Percentiles rank a stretch among this genome's conserved stretches.
phyloP scores from a whole-genome alignment of 352 stramenopile genomes.

The Plasmopara halstedii region DNA sequence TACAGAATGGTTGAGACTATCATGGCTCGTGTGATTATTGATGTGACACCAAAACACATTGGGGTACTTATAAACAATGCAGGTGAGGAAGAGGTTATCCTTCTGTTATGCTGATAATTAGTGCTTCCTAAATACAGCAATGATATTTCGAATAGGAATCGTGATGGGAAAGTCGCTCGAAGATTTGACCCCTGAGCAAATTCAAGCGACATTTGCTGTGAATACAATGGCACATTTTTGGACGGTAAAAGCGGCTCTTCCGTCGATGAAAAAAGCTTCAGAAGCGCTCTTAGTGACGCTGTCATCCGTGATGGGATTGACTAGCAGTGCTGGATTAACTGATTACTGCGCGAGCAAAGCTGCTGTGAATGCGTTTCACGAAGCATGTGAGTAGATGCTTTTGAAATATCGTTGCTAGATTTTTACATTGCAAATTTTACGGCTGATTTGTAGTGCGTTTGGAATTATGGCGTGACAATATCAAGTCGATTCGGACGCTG shows the following conservation, averaged over 20 bases:
- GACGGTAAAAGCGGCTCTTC: slow-evolving; percentile 51
- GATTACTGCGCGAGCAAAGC: slow-evolving; percentile 82
- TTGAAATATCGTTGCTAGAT: background rate
- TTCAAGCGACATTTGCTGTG: slow-evolving; percentile 48
- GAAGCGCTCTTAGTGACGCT: slow-evolving; percentile 58
- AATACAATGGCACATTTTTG: slow-evolving; percentile 74
- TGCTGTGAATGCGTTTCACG: slow-evolving; percentile 64
- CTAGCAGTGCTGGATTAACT: slow-evolving; percentile 42
- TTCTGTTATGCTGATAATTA: background rate
- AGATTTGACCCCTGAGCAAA: slow-evolving; percentile 32
- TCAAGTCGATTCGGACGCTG: slow-evolving; percentile 54
- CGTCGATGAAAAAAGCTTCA: slow-evolving; percentile 44
- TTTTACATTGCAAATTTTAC: background rate
- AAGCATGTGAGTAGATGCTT: slow-evolving; percentile 25
- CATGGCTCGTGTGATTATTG: slow-evolving; percentile 18
- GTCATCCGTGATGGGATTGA: slow-evolving; percentile 76
- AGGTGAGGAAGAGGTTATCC: slow-evolving; percentile 7
- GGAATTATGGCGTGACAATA: slow-evolving; percentile 56
- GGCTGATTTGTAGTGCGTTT: slow-evolving; percentile 43
- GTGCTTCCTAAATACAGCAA: slow-evolving; percentile 1
- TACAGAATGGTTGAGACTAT: slow-evolving; percentile 28
- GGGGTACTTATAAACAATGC: slow-evolving; percentile 58
- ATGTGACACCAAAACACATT: slow-evolving; percentile 36
- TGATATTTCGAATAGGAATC: slow-evolving; percentile 15
- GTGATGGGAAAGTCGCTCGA: slow-evolving; percentile 33